These are phyloP conservation scores for Suillus subluteus DNA, from an alignment of 768 basidiomycete species.

Conservation along the genomic window DNA sequence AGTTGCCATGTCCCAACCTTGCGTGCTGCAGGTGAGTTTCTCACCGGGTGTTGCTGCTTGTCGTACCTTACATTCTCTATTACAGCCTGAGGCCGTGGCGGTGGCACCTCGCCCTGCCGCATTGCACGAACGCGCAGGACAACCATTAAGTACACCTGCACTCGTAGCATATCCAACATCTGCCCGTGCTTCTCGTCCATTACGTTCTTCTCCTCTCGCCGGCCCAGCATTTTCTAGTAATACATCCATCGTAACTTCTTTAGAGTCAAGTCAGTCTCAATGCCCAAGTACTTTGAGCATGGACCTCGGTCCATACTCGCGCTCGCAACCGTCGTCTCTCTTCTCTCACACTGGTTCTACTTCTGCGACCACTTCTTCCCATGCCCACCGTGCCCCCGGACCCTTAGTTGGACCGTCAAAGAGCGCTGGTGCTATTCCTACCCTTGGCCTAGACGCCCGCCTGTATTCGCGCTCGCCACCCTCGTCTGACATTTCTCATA, in stretches of 20 bases:
- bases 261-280: constrained; percentile 24
- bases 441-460: not conserved
- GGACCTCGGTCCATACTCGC: not conserved
- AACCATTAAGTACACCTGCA: constrained; percentile 1
- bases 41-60: not conserved
- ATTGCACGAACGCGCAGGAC: constrained; percentile 1
- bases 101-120: not conserved
- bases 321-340: constrained; percentile 22
- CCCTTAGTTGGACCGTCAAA: not conserved
- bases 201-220: constrained; percentile 35
- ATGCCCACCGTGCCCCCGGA: constrained; percentile 5
- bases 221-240: constrained; percentile 28
- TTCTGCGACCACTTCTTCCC: constrained; percentile 25
- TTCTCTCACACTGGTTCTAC: constrained; percentile 19
- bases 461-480: constrained; percentile 14
- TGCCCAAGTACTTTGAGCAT: constrained; percentile 12
- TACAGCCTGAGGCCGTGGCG: not conserved
- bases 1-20: constrained; percentile 1
- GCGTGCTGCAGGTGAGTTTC: not conserved
- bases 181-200: constrained; percentile 26
- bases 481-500: constrained; percentile 22
- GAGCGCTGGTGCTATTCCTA: not conserved
- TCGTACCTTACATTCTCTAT: not conserved
- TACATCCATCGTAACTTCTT: constrained; percentile 23
- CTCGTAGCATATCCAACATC: not conserved